phyloP scores from a whole-genome alignment of 805 yeast species.

The Nakazawaea wickerhamii region DNA sequence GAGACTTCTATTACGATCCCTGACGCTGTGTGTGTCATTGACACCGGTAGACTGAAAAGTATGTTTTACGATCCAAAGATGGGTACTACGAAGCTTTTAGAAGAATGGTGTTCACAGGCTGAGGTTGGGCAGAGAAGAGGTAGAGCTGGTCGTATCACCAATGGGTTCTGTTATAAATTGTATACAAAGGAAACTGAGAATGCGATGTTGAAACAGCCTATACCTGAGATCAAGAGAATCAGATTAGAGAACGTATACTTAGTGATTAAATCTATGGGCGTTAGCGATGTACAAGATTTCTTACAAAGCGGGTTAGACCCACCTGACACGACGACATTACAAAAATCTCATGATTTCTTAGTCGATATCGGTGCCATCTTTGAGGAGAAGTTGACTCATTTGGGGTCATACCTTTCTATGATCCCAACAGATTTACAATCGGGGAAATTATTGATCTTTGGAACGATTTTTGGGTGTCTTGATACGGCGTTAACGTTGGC shows the following conservation, averaged over 20 bases:
- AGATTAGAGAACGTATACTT: constrained; percentile 79
- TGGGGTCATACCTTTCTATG: constrained; percentile 75
- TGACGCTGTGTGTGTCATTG: constrained; percentile 89
- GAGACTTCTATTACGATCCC: constrained; percentile 96
- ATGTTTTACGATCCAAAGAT: constrained; percentile 62
- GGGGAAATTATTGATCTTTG: constrained; percentile 75
- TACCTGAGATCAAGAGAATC: constrained; percentile 85
- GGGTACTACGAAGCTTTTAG: constrained; percentile 67
- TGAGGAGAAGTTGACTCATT: constrained; percentile 50
- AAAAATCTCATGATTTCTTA: constrained; percentile 45
- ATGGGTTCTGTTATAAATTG: constrained; percentile 77
- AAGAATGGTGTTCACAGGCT: constrained; percentile 85
- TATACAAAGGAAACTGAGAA: constrained; percentile 59
- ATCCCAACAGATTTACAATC: constrained; percentile 84
- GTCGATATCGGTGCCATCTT: constrained; percentile 70
- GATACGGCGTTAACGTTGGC: constrained; percentile 78
- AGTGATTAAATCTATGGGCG: constrained; percentile 85
- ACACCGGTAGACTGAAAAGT: constrained; percentile 79
- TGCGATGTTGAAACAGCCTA: constrained; percentile 64
- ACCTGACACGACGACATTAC: constrained; percentile 53
- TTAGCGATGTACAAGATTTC: constrained; percentile 63
- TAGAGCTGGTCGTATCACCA: constrained; percentile 93
- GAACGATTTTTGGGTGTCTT: constrained; percentile 78
- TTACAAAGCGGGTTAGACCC: constrained; percentile 76
- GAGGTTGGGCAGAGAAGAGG: constrained; percentile 91